Conservation (phyloP, 495 filamentous ascomycete genomes). For the Aspergillus indologenus region DNA sequence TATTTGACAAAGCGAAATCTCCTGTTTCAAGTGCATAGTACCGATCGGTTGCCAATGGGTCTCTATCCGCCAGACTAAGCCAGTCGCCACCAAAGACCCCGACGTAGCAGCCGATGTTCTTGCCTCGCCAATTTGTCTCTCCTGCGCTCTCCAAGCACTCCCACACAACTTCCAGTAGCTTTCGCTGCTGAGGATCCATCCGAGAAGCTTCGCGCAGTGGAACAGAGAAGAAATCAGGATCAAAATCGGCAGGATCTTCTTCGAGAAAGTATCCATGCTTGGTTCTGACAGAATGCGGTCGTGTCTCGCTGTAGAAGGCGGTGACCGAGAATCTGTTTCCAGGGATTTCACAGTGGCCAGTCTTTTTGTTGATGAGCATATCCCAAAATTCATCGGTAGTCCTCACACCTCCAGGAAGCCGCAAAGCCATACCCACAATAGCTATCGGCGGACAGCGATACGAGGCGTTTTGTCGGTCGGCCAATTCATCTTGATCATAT, state of each 20-base stretch:
- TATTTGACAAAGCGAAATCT: constrained; percentile 35
- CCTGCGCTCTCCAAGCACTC: constrained; percentile 25
- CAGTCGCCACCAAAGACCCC: constrained; percentile 25
- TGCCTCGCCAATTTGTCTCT: constrained; percentile 5
- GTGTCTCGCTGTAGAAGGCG: constrained; percentile 20
- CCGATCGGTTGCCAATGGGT: constrained; percentile 6
- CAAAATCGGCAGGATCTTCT: constrained; percentile 28
- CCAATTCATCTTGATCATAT: no score
- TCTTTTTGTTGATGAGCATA: constrained; percentile 35
- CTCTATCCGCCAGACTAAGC: not conserved
- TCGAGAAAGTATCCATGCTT: constrained; percentile 50
- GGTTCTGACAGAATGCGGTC: constrained; percentile 16
- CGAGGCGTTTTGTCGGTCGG: no score
- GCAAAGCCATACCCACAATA: constrained; percentile 47
- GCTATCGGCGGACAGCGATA: constrained; percentile 34
- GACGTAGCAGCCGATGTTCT: constrained; percentile 40
- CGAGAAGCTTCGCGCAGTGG: not conserved
- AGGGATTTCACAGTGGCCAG: constrained; percentile 36
- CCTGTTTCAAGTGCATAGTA: constrained; percentile 14
- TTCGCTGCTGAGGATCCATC: constrained; percentile 28
- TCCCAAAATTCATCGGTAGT: constrained; percentile 38
- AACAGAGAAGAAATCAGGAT: constrained; percentile 23
- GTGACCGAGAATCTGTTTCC: constrained; percentile 36
- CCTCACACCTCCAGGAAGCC: constrained; percentile 44
- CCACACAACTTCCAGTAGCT: constrained; percentile 24